phyloP scores from a whole-genome alignment of 2,329 filamentous ascomycete species.

The Xylariaceae sp. region DNA sequence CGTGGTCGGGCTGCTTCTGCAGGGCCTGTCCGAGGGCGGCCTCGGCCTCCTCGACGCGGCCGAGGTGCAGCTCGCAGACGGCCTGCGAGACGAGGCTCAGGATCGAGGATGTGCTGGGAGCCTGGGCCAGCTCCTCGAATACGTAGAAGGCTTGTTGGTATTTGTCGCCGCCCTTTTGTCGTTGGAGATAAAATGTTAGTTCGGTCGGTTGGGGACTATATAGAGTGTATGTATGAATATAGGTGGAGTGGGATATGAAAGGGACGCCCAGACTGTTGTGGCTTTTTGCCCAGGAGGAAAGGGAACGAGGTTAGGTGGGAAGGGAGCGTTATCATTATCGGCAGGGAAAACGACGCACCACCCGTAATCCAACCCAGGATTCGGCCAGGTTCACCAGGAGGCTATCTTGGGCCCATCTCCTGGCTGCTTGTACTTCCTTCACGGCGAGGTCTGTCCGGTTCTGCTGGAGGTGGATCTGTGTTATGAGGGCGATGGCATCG shows the following conservation, averaged over 20 bases:
- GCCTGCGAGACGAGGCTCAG: conserved; percentile 80
- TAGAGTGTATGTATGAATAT: no score
- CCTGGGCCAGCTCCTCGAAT: conserved; percentile 90
- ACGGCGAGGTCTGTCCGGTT: conserved; percentile 86
- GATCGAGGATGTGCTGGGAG: conserved; percentile 71
- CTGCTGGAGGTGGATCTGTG: conserved; percentile 87
- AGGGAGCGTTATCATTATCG: no score
- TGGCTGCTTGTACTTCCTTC: conserved; percentile 81
- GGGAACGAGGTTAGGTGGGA: no score
- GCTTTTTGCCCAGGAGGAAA: no score
- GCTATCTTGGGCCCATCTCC: conserved; percentile 93
- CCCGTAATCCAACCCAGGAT: conserved; percentile 85
- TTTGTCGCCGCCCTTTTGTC: conserved; percentile 84
- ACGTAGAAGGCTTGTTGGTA: conserved; percentile 98
- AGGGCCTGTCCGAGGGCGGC: conserved; percentile 76
- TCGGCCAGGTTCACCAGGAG: conserved; percentile 91
- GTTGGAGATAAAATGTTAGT: neutral
- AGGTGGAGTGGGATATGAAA: no score
- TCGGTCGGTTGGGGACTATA: no score
- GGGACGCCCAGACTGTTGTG: no score
- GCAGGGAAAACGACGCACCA: no score
- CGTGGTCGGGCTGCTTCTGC: conserved; percentile 63
- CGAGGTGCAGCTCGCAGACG: conserved; percentile 85
- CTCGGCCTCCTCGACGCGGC: conserved; percentile 82
- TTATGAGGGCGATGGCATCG: conserved; percentile 76